Evolutionary conservation across 805 yeast genomes (phyloP).

Genomic region (Yamadazyma philogaea): DNA sequence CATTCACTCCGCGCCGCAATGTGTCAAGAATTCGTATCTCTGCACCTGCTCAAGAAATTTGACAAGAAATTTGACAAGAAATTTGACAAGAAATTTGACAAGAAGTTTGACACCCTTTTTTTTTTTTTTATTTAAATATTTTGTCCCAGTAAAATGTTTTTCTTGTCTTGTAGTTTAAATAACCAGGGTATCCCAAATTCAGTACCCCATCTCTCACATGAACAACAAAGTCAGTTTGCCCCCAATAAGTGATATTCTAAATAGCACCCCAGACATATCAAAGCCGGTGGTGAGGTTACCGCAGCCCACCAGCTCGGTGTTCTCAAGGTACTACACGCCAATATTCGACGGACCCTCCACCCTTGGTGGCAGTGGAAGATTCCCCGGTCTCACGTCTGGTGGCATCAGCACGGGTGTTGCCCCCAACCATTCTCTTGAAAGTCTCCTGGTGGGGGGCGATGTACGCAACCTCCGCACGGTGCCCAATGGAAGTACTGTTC

Average conservation of each 20-base stretch:
- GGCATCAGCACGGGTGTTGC: no score
- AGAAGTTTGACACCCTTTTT: slow-evolving; percentile 12
- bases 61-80: slow-evolving; percentile 8
- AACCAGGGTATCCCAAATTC: not conserved
- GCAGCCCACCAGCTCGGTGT: slow-evolving; percentile 3
- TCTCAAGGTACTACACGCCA: not conserved
- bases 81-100: slow-evolving; percentile 7
- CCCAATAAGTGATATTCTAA: slow-evolving; percentile 41
- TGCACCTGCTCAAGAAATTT: no score
- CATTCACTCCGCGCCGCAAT: slow-evolving; percentile 1
- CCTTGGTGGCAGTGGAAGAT: no score
- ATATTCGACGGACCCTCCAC: not conserved
- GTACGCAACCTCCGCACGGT: no score
- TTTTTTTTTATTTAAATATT: slow-evolving; percentile 3
- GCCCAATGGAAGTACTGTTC: no score
- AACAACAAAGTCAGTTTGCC: slow-evolving; percentile 34
- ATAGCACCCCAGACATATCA: slow-evolving; percentile 2
- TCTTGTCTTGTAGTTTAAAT: slow-evolving; percentile 4
- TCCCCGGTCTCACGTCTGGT: no score
- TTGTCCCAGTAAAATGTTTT: not conserved
- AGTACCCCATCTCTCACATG: no score
- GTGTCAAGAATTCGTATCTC: slow-evolving; percentile 2
- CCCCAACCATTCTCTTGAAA: no score
- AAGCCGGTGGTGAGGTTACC: slow-evolving; percentile 6
- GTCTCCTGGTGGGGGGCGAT: no score